Percentiles rank a stretch among this genome's conserved stretches.
phyloP scores from a whole-genome alignment of 306 rosid genomes.

The Aeschynomene evenia region DNA sequence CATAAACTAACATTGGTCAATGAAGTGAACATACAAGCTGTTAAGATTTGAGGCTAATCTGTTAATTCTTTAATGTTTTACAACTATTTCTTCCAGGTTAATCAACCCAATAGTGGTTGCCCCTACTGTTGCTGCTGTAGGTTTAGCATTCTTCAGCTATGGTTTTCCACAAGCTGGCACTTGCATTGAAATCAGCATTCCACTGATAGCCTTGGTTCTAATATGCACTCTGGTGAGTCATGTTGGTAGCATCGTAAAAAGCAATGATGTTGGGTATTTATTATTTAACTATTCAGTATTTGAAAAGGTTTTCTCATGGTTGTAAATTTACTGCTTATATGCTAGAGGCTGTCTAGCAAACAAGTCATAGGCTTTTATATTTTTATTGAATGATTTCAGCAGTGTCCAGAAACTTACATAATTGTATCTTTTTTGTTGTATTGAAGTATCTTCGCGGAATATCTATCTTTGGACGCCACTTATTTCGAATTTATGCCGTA shows the following conservation, averaged over 20 bases:
- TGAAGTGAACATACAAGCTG: slow-evolving; percentile 14
- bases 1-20: slow-evolving; percentile 17
- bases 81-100: slow-evolving; percentile 52
- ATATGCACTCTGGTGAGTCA: slow-evolving; percentile 71
- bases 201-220: slow-evolving; percentile 73
- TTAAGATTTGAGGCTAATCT: neutral
- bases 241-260: slow-evolving; percentile 5
- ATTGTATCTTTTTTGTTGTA: slow-evolving; percentile 14
- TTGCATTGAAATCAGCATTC: slow-evolving; percentile 88
- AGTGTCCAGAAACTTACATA: slow-evolving; percentile 28
- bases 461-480: slow-evolving; percentile 70
- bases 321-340: neutral
- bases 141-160: slow-evolving; percentile 93
- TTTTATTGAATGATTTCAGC: slow-evolving; percentile 27
- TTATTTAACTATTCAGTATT: too few relatives aligned
- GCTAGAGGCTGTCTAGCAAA: neutral
- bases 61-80: slow-evolving; percentile 7
- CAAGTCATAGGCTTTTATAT: neutral
- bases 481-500: slow-evolving; percentile 89
- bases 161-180: slow-evolving; percentile 94
- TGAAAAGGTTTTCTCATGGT: neutral
- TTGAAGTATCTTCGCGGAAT: slow-evolving; percentile 83
- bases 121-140: slow-evolving; percentile 92
- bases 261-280: slow-evolving; percentile 9
- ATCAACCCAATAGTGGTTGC: slow-evolving; percentile 94